phyloP scores from a whole-genome alignment of 2,329 filamentous ascomycete species.

The Volutella citrinella region DNA sequence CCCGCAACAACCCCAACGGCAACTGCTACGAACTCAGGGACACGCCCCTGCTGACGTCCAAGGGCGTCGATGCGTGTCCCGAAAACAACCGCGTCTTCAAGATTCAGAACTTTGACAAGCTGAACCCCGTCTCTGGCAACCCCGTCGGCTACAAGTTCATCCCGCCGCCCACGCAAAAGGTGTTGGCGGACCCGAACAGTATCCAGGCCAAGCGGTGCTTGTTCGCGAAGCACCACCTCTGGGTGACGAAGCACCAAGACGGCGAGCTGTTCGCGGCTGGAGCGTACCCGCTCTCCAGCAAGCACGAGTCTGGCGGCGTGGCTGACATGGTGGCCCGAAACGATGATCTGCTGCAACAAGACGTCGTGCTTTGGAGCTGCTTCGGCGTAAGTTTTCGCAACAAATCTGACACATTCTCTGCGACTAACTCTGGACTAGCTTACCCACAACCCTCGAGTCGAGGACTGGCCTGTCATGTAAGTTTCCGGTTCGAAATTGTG shows the following conservation, averaged over 20 bases:
- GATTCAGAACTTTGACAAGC: constrained; percentile 43
- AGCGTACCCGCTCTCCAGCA: constrained; percentile 46
- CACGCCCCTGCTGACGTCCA: constrained; percentile 41
- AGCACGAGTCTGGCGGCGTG: constrained; percentile 27
- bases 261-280: constrained; percentile 50
- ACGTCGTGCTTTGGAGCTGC: constrained; percentile 56
- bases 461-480: constrained; percentile 68
- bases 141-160: constrained; percentile 49
- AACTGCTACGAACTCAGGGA: constrained; percentile 58
- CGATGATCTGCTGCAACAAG: constrained; percentile 47
- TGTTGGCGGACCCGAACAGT: constrained; percentile 44
- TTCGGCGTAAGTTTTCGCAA: too few relatives aligned
- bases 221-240: constrained; percentile 45
- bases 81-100: constrained; percentile 48
- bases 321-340: constrained; percentile 38
- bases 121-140: constrained; percentile 47
- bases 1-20: constrained; percentile 56
- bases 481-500: too few relatives aligned
- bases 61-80: constrained; percentile 52
- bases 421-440: too few relatives aligned
- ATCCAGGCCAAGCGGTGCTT: constrained; percentile 40
- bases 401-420: too few relatives aligned
- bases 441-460: constrained; percentile 62
- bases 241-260: constrained; percentile 49
- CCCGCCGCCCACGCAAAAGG: constrained; percentile 43